Conservation (phyloP, 106 monocot species). For the Allium cepa region DNA sequence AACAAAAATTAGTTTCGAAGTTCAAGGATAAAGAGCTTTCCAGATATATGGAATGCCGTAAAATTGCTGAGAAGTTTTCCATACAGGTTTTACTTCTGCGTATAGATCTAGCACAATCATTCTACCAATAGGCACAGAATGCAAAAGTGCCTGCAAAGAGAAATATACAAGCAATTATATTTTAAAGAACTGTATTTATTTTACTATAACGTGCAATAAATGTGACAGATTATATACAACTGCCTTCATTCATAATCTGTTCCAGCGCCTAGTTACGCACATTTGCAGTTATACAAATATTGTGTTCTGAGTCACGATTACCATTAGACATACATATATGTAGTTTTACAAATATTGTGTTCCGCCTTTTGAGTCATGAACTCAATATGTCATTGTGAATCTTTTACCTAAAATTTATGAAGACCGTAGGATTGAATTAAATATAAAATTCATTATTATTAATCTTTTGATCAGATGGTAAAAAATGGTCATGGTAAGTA, state of each 20-base stretch:
- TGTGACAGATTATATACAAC: no score
- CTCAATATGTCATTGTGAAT: no score
- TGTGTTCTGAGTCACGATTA: background rate
- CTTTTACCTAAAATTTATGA: no score
- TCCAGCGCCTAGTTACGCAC: no score
- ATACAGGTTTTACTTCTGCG: conserved; percentile 62
- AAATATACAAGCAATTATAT: background rate
- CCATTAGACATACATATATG: background rate
- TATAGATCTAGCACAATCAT: conserved; percentile 51
- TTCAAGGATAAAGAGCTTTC: conserved; percentile 20
- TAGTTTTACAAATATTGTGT: background rate
- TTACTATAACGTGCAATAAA: no score
- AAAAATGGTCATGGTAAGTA: no score
- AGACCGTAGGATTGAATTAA: no score
- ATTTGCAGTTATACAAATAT: background rate
- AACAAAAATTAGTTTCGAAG: background rate
- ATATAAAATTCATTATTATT: no score
- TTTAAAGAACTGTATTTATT: no score
- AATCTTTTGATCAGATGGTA: no score
- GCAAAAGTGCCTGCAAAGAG: conserved; percentile 39
- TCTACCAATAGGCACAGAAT: conserved; percentile 48
- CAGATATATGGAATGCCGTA: conserved; percentile 56
- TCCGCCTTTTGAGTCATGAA: no score
- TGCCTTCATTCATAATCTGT: no score
- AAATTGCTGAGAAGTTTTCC: conserved; percentile 50